phyloP scores from a whole-genome alignment of 331 rosid species.

The Rhamnella rubrinervis region DNA sequence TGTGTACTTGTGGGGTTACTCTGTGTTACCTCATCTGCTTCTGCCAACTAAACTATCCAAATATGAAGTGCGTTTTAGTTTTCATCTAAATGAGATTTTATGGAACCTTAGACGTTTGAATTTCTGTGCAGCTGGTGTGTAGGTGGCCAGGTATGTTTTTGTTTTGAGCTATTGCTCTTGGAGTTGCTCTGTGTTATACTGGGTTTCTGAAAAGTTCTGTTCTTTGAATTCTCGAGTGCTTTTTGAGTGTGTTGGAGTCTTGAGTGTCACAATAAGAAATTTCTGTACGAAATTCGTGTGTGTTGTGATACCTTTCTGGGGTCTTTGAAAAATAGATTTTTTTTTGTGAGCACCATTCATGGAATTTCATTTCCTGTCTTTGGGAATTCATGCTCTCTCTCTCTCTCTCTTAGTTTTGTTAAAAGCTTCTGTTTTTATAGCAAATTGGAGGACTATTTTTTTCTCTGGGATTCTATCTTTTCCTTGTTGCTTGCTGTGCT shows the following conservation, averaged over 20 bases:
- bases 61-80: background rate
- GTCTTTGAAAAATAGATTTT: background rate
- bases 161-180: background rate
- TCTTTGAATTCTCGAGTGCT: background rate
- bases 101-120: conserved; percentile 20
- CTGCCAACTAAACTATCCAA: conserved; percentile 2
- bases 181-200: background rate
- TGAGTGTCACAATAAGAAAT: too few relatives aligned
- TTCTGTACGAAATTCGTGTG: too few relatives aligned
- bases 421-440: background rate
- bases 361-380: background rate
- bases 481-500: background rate
- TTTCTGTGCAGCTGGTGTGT: conserved; percentile 21
- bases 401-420: background rate
- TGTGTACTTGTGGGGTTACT: background rate
- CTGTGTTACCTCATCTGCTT: conserved; percentile 6
- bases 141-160: conserved; percentile 4
- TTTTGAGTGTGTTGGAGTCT: background rate
- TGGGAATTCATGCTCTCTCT: background rate
- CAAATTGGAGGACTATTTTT: background rate
- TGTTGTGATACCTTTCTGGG: background rate
- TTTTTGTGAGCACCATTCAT: background rate
- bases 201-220: conserved; percentile 18
- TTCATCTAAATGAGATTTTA: conserved; percentile 6
- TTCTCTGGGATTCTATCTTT: background rate